Conservation (phyloP, 225 moss, liverwort and hornwort genomes). For the Straminergon stramineum region DNA sequence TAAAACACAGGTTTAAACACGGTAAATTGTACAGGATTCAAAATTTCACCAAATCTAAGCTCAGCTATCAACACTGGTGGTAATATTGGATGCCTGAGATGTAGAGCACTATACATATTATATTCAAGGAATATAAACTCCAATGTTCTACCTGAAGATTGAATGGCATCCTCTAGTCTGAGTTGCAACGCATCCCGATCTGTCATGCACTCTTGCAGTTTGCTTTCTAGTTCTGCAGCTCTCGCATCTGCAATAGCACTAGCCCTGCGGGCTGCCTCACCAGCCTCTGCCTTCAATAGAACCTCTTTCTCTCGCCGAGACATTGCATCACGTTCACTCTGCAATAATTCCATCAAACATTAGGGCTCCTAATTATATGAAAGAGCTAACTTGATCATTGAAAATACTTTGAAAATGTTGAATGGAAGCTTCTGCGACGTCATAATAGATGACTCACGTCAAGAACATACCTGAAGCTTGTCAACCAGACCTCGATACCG, state of each 20-base stretch:
- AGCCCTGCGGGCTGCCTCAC: conserved; percentile 69
- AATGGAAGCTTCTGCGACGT: neutral
- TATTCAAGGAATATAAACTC: neutral
- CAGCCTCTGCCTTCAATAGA: conserved; percentile 63
- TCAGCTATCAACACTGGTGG: neutral
- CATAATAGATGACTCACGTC: neutral
- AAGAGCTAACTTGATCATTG: neutral
- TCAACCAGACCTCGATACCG: conserved; percentile 57
- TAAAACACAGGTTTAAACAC: neutral
- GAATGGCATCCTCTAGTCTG: conserved; percentile 66
- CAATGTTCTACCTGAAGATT: conserved; percentile 50
- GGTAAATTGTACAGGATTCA: neutral
- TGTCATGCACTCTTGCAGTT: conserved; percentile 75
- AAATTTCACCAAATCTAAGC: neutral
- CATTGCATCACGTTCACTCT: conserved; percentile 74
- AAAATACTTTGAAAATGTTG: neutral
- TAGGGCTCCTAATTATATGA: neutral
- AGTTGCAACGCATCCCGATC: conserved; percentile 78
- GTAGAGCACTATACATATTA: neutral
- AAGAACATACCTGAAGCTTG: conserved; percentile 61
- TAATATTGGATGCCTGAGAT: conserved; percentile 4
- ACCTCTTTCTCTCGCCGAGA: conserved; percentile 72
- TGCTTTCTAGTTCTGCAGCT: conserved; percentile 74
- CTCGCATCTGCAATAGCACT: conserved; percentile 61
- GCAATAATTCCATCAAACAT: neutral